A percentile compares a stretch with the other conserved stretches of the same genome.
phyloP scores from a whole-genome alignment of 2,329 filamentous ascomycete species.

The Diaporthe citri region DNA sequence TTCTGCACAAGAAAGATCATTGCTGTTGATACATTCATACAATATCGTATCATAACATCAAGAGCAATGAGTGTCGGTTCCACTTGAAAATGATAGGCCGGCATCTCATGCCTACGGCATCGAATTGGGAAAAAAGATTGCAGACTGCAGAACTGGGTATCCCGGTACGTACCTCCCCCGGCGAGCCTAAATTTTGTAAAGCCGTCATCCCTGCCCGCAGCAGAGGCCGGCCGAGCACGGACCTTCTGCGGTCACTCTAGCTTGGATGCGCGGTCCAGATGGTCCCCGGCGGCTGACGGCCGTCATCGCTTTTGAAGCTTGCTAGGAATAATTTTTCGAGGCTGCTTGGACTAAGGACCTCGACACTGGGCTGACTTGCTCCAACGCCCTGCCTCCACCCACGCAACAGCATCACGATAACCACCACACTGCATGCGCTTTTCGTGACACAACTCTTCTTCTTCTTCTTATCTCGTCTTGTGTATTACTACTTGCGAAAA shows the following conservation, averaged over 20 bases:
- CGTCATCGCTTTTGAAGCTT: conserved; percentile 39
- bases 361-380: conserved; percentile 21
- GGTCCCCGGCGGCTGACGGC: conserved; percentile 8
- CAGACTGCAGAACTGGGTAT: not conserved
- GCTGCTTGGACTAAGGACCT: conserved; percentile 28
- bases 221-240: conserved; percentile 35
- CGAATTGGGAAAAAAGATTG: conserved; percentile 4
- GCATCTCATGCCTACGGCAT: conserved; percentile 7
- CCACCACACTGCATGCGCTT: conserved; percentile 10
- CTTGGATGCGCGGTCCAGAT: conserved; percentile 8
- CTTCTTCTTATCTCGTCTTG: conserved; percentile 29
- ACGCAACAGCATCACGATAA: not conserved
- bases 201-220: conserved; percentile 1
- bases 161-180: conserved; percentile 20
- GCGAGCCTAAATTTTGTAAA: conserved; percentile 8
- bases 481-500: conserved; percentile 47
- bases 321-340: conserved; percentile 41
- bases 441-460: not conserved
- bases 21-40: not conserved
- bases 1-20: conserved; percentile 16
- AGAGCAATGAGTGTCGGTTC: not conserved
- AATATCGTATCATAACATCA: not conserved
- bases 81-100: not conserved
- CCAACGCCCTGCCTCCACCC: conserved; percentile 21
- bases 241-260: conserved; percentile 8